Base-by-base conservation (phyloP, 306 rosid genomes). In the Sechiopsis laciniata region DNA sequence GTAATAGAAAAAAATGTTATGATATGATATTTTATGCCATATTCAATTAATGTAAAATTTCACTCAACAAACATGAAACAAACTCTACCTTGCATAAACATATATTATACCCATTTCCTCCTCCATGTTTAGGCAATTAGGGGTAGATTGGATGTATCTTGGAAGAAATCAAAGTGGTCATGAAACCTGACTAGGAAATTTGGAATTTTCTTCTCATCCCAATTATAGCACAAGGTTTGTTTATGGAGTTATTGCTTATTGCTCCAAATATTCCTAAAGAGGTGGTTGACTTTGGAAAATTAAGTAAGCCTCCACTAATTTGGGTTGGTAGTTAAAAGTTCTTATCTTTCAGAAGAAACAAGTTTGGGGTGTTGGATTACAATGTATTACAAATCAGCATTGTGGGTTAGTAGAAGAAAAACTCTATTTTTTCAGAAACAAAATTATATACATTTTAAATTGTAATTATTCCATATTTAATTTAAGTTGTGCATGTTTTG, bases 241-340 rank as follows among this genome's bases (percentile, higher is more conserved):
- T 21, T 6, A 7, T 1, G 58, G 58, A 1, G n/a, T 16, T 15
- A 54, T 8, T 54, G 21, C 58, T 54, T 5, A 54, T 54, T 55
- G 59, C 59, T 55, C 24, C 22, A 55, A 17, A 17, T n/a, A 17
- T 55, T 55, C 8, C 11, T 55, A 55, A 55, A 55, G 57, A n/a
- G 59, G 58, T 57, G 63, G 63, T 7, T 64, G 71, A 64, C 53
- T 64, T 64, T 64, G 71, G 53, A 64, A 64, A 40, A 17, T 5
- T n/a, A 17, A 9, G 16, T 3, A 40, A 61, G n/a, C 26, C 51
- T 64, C 71, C 71, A 64, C 29, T 40, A 37, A 40, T 64, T 64
- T 64, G 53, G 17, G 71, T 64, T 64, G 71, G 71, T 64, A n/a
- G 52, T 37, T 64, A 37, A 9, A 64, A 37, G 17, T 19, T 46